These are phyloP conservation scores for Sclerotiophoma versabilis DNA, from an alignment of 2,329 filamentous ascomycete genomes.

Conservation along the genomic window DNA sequence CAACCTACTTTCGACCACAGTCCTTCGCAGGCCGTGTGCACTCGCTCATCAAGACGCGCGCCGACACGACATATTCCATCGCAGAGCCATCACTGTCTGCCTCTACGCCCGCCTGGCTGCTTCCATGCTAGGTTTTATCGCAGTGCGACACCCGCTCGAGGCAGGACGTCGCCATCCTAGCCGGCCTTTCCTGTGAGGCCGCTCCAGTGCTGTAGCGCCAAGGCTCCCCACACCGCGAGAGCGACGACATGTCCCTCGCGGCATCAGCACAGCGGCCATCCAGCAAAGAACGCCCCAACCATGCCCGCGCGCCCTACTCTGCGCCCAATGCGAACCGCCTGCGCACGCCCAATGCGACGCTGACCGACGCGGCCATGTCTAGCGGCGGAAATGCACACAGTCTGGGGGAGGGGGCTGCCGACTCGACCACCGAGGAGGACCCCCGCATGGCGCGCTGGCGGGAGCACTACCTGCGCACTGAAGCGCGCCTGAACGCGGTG, in stretches of 20 bases:
- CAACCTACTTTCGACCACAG: slow-evolving; percentile 24
- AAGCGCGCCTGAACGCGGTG: slow-evolving; percentile 78
- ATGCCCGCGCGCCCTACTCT: slow-evolving; percentile 50
- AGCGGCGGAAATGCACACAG: slow-evolving; percentile 48
- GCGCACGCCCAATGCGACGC: slow-evolving; percentile 51
- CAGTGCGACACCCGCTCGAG: slow-evolving; percentile 51
- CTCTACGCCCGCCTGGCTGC: slow-evolving; percentile 40
- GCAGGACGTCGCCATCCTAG: slow-evolving; percentile 50
- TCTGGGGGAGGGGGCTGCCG: slow-evolving; percentile 47
- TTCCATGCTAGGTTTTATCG: slow-evolving; percentile 50
- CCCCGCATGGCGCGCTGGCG: slow-evolving; percentile 67
- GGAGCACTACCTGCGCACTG: slow-evolving; percentile 77
- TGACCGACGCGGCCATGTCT: slow-evolving; percentile 54
- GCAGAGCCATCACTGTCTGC: slow-evolving; percentile 37
- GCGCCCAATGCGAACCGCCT: slow-evolving; percentile 47
- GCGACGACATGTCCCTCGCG: slow-evolving; percentile 47
- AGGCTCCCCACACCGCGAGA: slow-evolving; percentile 44
- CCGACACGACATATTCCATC: slow-evolving; percentile 44
- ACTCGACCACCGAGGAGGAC: slow-evolving; percentile 55
- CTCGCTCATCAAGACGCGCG: slow-evolving; percentile 47
- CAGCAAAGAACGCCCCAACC: slow-evolving; percentile 50
- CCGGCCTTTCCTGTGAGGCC: slow-evolving; percentile 48
- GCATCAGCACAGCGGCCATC: slow-evolving; percentile 50
- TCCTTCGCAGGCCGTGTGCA: slow-evolving; percentile 35
- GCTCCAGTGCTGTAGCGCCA: slow-evolving; percentile 39